These are phyloP conservation scores for Cladosporium sp. DNA, from an alignment of 2,329 filamentous ascomycete species.

Conservation along the genomic window DNA sequence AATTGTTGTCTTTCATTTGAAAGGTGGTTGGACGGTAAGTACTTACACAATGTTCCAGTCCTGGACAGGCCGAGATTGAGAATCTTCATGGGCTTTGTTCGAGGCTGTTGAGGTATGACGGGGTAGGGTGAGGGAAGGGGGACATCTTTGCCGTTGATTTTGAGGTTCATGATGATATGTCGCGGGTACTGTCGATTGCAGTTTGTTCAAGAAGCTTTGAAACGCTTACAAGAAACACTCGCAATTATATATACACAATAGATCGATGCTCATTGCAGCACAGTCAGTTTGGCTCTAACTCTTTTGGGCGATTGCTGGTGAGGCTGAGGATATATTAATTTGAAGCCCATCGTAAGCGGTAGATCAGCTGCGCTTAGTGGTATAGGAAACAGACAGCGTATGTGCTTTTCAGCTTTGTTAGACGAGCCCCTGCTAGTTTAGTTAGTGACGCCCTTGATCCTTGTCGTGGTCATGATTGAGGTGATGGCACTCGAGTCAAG, in stretches of 20 bases:
- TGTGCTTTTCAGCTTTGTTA: not conserved
- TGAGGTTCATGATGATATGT: not conserved
- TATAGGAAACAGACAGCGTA: not conserved
- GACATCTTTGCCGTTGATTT: constrained; percentile 6
- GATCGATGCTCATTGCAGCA: not conserved
- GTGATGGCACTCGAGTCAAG: not conserved
- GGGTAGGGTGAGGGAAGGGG: not conserved
- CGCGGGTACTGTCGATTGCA: not conserved
- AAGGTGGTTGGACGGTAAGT: too few relatives aligned
- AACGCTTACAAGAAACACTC: too few relatives aligned
- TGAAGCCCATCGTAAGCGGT: not conserved
- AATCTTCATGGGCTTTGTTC: not conserved
- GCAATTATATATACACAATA: not conserved
- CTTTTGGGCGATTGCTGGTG: not conserved
- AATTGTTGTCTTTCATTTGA: too few relatives aligned
- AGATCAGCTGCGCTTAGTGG: not conserved
- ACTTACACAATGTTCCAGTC: constrained; percentile 1
- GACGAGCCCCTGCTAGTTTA: not conserved
- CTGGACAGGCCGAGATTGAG: not conserved
- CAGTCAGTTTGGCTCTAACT: not conserved
- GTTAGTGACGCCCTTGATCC: not conserved
- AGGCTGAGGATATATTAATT: not conserved
- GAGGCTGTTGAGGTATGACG: constrained; percentile 1
- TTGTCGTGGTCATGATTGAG: not conserved
- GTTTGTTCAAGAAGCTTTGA: not conserved